Conservation (phyloP, 2,329 filamentous ascomycete genomes). For the Chaetothyriales sp. region DNA sequence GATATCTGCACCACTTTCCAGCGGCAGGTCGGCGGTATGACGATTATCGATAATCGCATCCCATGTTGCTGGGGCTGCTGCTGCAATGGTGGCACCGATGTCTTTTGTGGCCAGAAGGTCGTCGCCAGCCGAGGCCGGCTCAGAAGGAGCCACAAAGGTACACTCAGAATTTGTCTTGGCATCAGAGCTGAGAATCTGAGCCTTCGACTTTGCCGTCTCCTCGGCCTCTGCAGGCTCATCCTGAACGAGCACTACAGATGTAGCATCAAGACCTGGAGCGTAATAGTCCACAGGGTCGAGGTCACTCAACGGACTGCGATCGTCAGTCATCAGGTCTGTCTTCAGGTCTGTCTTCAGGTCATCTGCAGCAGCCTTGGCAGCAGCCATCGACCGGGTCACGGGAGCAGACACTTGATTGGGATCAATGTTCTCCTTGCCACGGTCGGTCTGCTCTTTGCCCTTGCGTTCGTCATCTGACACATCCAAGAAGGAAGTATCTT, state of each 20-base stretch:
- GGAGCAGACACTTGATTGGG: conserved; percentile 47
- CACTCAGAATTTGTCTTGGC: conserved; percentile 5
- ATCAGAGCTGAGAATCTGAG: conserved; percentile 13
- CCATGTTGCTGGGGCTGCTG: conserved; percentile 3
- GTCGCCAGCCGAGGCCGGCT: background rate
- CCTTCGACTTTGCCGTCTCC: conserved; percentile 23
- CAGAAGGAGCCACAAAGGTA: conserved; percentile 6
- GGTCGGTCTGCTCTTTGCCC: conserved; percentile 38
- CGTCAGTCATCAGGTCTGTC: conserved; percentile 40
- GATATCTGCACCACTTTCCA: conserved; percentile 30
- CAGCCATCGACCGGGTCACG: conserved; percentile 41
- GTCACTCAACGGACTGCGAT: conserved; percentile 53
- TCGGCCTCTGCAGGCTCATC: conserved; percentile 38
- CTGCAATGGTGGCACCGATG: conserved; percentile 2
- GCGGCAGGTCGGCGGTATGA: conserved; percentile 29
- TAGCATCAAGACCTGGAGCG: conserved; percentile 49
- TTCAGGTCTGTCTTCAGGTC: conserved; percentile 25
- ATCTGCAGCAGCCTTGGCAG: conserved; percentile 14
- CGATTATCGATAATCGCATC: conserved; percentile 26
- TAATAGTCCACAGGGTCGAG: conserved; percentile 57
- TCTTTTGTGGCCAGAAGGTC: conserved; percentile 1
- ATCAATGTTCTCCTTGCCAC: conserved; percentile 88
- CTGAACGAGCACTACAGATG: conserved; percentile 48
- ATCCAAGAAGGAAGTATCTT: conserved; percentile 76
- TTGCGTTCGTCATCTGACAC: conserved; percentile 70